Conservation (phyloP, 148 eudicot genomes). For the Nepenthes gracilis region DNA sequence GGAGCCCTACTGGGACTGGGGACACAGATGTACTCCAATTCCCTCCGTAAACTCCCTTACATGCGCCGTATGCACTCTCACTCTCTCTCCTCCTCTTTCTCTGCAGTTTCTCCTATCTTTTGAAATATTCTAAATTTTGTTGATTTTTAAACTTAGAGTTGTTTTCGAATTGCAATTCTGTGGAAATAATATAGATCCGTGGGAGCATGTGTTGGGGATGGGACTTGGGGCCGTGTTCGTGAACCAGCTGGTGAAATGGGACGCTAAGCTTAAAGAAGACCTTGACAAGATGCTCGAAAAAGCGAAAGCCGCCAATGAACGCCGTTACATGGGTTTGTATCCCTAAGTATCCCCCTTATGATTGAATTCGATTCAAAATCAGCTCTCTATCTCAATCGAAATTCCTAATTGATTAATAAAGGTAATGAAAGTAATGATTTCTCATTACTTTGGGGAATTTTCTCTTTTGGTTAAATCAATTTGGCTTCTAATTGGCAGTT, state of each 20-base stretch:
- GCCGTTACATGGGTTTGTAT: constrained; percentile 77
- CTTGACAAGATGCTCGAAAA: constrained; percentile 85
- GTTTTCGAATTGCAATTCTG: not conserved
- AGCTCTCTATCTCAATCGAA: too few species aligned
- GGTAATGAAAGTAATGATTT: too few species aligned
- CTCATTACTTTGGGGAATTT: too few species aligned
- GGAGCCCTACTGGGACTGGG: constrained; percentile 86
- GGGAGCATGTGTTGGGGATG: constrained; percentile 97
- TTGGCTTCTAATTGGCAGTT: too few species aligned
- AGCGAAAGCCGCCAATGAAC: constrained; percentile 86
- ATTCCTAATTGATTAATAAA: too few species aligned
- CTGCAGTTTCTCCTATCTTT: not conserved
- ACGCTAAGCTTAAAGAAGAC: constrained; percentile 62
- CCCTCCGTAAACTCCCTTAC: constrained; percentile 94
- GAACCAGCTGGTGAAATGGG: constrained; percentile 85
- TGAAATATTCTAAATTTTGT: constrained; percentile 1
- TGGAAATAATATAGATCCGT: constrained; percentile 52
- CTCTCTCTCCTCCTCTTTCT: not conserved
- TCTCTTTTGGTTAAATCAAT: too few species aligned
- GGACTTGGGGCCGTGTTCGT: constrained; percentile 76
- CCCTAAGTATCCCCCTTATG: not conserved
- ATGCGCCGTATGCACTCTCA: constrained; percentile 65
- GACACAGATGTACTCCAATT: constrained; percentile 96
- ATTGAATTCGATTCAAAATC: too few species aligned
- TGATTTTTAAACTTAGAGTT: not conserved